These are phyloP conservation scores for Candolleomyces eurysporus DNA, from an alignment of 768 basidiomycete genomes.

Conservation along the genomic window DNA sequence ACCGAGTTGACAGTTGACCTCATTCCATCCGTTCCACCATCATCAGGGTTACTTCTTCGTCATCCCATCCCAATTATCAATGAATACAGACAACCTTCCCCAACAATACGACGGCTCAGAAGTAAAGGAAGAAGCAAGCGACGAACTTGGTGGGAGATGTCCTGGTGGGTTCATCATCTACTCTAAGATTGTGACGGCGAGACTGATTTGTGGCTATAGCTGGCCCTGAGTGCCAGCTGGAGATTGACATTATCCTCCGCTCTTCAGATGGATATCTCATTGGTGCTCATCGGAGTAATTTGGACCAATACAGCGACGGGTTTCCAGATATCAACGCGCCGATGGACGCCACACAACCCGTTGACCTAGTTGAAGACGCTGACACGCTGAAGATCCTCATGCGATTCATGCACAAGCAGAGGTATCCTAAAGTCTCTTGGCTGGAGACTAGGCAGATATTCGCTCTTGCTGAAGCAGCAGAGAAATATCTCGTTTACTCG, in stretches of 20 bases:
- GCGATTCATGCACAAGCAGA: constrained; percentile 8
- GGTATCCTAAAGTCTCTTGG: not conserved
- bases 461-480: constrained; percentile 8
- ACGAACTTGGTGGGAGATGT: not conserved
- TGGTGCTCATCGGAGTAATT: not conserved
- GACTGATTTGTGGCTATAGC: too few relatives aligned
- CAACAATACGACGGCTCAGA: too few relatives aligned
- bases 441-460: not conserved
- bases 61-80: too few relatives aligned
- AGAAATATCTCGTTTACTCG: constrained; percentile 11
- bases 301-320: not conserved
- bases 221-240: not conserved
- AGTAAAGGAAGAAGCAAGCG: too few relatives aligned
- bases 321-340: not conserved
- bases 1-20: too few relatives aligned
- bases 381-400: constrained; percentile 4
- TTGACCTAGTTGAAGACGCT: not conserved
- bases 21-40: too few relatives aligned
- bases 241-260: constrained; percentile 1
- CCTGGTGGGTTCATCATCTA: not conserved
- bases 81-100: too few relatives aligned
- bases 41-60: too few relatives aligned
- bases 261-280: not conserved
- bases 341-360: not conserved
- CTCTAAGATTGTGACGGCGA: too few relatives aligned